Evolutionary conservation across 2,329 filamentous ascomycete species (phyloP).

Genomic region (Malbranchea zuffiana): DNA sequence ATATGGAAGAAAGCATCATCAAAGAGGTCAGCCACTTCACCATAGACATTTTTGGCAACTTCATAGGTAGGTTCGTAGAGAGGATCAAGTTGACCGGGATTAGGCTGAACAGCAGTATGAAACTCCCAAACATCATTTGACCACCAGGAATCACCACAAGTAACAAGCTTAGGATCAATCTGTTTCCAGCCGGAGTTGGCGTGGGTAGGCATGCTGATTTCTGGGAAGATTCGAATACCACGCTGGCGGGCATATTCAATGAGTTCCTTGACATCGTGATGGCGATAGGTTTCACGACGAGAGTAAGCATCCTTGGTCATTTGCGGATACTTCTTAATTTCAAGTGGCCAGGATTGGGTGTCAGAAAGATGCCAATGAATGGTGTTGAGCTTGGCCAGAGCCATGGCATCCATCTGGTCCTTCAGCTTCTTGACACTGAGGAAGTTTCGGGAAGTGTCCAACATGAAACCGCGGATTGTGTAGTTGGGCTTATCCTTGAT

Average conservation of each 20-base stretch:
- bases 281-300: conserved; percentile 37
- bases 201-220: conserved; percentile 53
- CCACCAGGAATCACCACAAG: conserved; percentile 50
- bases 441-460: conserved; percentile 47
- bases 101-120: conserved; percentile 47
- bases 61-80: conserved; percentile 47
- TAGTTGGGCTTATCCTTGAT: conserved; percentile 44
- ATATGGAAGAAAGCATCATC: conserved; percentile 46
- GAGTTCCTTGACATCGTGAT: conserved; percentile 35
- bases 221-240: conserved; percentile 49
- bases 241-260: conserved; percentile 44
- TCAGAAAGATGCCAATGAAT: conserved; percentile 49
- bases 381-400: conserved; percentile 47
- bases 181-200: conserved; percentile 46
- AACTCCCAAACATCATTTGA: conserved; percentile 46
- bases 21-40: conserved; percentile 42
- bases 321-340: conserved; percentile 40
- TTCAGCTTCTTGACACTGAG: conserved; percentile 41
- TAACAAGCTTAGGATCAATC: conserved; percentile 45
- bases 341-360: conserved; percentile 45
- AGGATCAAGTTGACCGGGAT: conserved; percentile 47
- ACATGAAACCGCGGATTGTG: conserved; percentile 45
- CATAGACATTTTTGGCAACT: conserved; percentile 44
- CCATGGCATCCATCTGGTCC: conserved; percentile 46
- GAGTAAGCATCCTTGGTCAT: conserved; percentile 48